Evolutionary conservation across 352 stramenopile genomes (phyloP), one percentile per base, ranked within the genome.

Genomic region (Paralagenidium karlingii): DNA sequence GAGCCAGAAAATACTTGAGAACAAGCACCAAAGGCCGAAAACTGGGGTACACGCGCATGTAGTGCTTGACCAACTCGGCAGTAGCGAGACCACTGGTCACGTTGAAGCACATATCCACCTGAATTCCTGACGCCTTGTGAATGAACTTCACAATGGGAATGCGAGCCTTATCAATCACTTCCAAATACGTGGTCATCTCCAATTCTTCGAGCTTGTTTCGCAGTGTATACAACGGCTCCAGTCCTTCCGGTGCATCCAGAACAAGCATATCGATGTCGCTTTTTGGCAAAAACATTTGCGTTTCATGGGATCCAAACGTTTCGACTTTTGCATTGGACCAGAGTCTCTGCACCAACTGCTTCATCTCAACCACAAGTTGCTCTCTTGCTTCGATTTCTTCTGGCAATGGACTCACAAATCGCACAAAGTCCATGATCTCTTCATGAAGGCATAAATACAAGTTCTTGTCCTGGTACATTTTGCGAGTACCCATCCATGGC

Each of bases 111-210:
- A 98, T 63, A 37, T 98, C 94, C 16, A 97, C 63, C 21, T 90
- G 68, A 36, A 97, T 83, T 20, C 77, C 69, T 20, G 73, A 90
- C 1, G 68, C 53, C 43, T 81, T 84, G 58, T 97, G 71, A 19
- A 93, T 89, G 47, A 96, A 91, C 71, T 98, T 98, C 44, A 98
- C 92, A 46, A 98, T 92, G 24, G 94, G 94, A 38, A 98, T 94
- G 10, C 82, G 65, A 3, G 94, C 95, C 36, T 95, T 88, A 57
- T 94, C 79, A 53, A 98, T 95, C 15, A 97, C 82, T 56, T 98
- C 89, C 7, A 98, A 45, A 51, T 95, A 96, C 27, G 61, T 87
- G 27, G 95, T 68, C 31, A 95, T 54, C 21, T 83, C 69, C 8
- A 69, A 53, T 44, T 71, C 52, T 36, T 73, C 47, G 3, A 90